Conservation (phyloP, 2,329 filamentous ascomycete genomes). For the Talaromyces funiculosus region DNA sequence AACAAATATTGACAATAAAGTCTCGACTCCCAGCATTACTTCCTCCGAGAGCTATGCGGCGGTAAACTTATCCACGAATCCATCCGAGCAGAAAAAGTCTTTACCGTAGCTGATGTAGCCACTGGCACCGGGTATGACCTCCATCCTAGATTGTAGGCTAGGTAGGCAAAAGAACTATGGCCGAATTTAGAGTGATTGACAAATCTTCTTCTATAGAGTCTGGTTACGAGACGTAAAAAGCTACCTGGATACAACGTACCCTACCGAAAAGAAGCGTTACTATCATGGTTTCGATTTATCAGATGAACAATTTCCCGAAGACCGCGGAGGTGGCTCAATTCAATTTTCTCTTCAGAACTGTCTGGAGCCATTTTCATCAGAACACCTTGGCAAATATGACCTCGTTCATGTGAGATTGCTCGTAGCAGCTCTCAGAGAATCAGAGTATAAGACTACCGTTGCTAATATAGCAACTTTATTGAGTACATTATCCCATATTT, state of each 20-base stretch:
- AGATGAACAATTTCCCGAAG: conserved; percentile 21
- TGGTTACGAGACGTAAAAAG: conserved; percentile 21
- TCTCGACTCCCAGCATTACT: background rate
- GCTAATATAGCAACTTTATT: conserved; percentile 24
- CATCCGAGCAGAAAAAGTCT: conserved; percentile 18
- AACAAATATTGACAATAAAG: background rate
- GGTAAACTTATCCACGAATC: conserved; percentile 20
- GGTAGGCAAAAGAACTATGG: background rate
- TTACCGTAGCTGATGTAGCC: conserved; percentile 22
- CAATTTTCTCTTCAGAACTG: conserved; percentile 22
- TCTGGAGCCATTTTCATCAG: conserved; percentile 22
- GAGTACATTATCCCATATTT: conserved; percentile 18
- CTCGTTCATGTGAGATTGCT: conserved; percentile 27
- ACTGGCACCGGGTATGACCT: conserved; percentile 26
- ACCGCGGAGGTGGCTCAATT: conserved; percentile 13
- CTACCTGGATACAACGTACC: conserved; percentile 1
- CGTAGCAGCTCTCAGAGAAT: conserved; percentile 22
- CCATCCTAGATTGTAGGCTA: background rate
- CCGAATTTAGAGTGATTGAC: background rate
- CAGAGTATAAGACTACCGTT: conserved; percentile 19
- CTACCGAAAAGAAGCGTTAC: conserved; percentile 11
- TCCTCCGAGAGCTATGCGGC: conserved; percentile 12
- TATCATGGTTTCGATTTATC: conserved; percentile 31
- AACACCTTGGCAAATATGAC: conserved; percentile 26
- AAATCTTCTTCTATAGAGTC: conserved; percentile 15